phyloP scores from a whole-genome alignment of 2,329 filamentous ascomycete genomes.

The Aureobasidium sp. region DNA sequence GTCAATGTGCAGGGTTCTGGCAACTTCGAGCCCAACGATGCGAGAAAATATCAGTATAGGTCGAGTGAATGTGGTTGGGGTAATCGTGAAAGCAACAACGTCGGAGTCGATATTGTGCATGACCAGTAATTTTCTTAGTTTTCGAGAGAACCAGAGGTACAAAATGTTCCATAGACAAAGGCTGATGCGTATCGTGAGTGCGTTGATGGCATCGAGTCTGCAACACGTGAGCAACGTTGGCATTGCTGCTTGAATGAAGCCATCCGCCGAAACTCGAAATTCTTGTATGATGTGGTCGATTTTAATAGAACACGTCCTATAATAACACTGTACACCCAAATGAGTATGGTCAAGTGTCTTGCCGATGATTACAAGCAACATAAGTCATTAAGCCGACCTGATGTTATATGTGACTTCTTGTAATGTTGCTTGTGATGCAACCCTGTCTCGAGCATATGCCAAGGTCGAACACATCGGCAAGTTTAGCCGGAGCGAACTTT shows the following conservation, averaged over 20 bases:
- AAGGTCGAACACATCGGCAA: background rate
- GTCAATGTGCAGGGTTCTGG: slow-evolving; percentile 59
- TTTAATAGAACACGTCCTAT: background rate
- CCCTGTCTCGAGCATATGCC: background rate
- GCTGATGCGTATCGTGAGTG: slow-evolving; percentile 46
- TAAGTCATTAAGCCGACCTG: slow-evolving; percentile 38
- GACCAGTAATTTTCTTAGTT: slow-evolving; percentile 41
- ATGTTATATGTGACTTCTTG: background rate
- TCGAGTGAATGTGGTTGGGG: slow-evolving; percentile 60
- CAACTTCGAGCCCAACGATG: slow-evolving; percentile 72
- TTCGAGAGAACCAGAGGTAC: no score
- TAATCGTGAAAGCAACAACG: slow-evolving; percentile 50
- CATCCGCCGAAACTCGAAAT: background rate
- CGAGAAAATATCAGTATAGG: slow-evolving; percentile 73
- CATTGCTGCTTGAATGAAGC: background rate
- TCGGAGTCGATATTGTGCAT: slow-evolving; percentile 57
- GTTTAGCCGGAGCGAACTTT: background rate
- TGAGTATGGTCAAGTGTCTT: background rate
- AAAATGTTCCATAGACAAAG: no score
- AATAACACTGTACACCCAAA: fast-evolving
- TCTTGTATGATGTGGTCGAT: background rate
- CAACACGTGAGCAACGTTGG: background rate
- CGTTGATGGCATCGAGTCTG: slow-evolving; percentile 53
- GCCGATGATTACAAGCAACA: slow-evolving; percentile 38
- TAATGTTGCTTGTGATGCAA: background rate